Percentiles rank a stretch among this genome's conserved stretches.
Conservation (phyloP, 345 rosid species). For the Kandelia obovata region DNA sequence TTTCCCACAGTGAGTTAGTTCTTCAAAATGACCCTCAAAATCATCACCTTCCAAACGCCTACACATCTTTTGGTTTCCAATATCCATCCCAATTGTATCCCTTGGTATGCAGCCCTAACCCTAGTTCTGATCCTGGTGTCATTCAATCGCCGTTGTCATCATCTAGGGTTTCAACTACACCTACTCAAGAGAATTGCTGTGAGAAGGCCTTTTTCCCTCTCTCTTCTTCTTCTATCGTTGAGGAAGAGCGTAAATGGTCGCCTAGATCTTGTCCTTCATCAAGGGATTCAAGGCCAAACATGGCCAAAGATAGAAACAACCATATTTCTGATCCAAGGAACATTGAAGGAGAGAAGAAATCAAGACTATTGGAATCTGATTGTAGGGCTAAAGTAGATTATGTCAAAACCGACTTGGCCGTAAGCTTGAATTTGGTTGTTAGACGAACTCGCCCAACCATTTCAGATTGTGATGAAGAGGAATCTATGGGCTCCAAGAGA, state of each 20-base stretch:
- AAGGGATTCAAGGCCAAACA: constrained; percentile 18
- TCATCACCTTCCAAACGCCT: constrained; percentile 20
- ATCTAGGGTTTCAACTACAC: not conserved
- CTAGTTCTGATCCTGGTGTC: not conserved
- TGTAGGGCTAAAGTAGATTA: constrained; percentile 33
- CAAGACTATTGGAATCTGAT: constrained; percentile 28
- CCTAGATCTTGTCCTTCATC: constrained; percentile 31
- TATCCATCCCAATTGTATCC: constrained; percentile 40
- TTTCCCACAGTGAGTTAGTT: not conserved
- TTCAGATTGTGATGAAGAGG: constrained; percentile 22
- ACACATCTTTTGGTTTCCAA: constrained; percentile 36
- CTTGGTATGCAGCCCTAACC: not conserved
- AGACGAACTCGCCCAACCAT: constrained; percentile 35
- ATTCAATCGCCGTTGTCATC: not conserved
- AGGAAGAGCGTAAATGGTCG: not conserved
- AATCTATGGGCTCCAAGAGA: constrained; percentile 39
- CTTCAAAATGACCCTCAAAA: not conserved
- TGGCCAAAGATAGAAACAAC: constrained; percentile 18
- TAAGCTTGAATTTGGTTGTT: constrained; percentile 61
- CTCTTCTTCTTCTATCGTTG: not conserved
- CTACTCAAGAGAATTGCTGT: not conserved
- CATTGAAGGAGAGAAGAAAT: constrained; percentile 36
- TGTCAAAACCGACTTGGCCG: constrained; percentile 45
- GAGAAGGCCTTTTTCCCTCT: not conserved
- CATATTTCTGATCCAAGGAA: constrained; percentile 26